Base-by-base conservation (phyloP, 179 eudicot species). In the Pouteria campechiana region DNA sequence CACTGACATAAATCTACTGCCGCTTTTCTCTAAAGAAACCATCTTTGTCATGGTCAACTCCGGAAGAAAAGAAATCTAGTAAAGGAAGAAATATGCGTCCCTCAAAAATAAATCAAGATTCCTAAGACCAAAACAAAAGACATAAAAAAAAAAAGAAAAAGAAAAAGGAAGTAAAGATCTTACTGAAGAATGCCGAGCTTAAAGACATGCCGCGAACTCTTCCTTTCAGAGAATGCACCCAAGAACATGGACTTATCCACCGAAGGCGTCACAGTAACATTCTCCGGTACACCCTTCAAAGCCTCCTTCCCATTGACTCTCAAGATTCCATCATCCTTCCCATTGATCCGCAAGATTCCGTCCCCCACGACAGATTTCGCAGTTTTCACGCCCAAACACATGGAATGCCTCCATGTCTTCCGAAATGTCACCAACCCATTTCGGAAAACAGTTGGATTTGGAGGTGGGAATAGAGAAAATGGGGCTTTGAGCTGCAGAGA, bases 111-210 rank as follows among this genome's bases (percentile, higher is more conserved):
- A 5, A 14, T 3, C 6, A 6, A 36, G 1, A 17, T n/a, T n/a
- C n/a, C n/a, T n/a, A 11, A 12, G 15, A 35, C 12, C 24, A 24
- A 1, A 22, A 12, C 3, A 11, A 34, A 12, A 6, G 15, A 3
- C 3, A 22, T 20, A 13, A n/a, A 8, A 5, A 15, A 15, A 13
- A 23, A 20, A 7, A 16, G n/a, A 11, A 11, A 11, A 13, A 13
- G 17, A 13, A 23, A 28, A 28, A 11, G 17, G 1, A 5, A 17
- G 34, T 1, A 22, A 2, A 15, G 2, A 13, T 32, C 63, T 60
- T 60, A 66, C 72, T 40, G 36, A 31, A 66, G 44, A n/a, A 37
- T 32, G 3, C 72, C 72, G 7, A 66, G 63, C 47, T 66, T 66
- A 21, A 66, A 66, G 23, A 66, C 63, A 18, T 49, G 66, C 5